Base-by-base conservation (phyloP, 2,329 filamentous ascomycete species). In the Exserohilum rostratum region DNA sequence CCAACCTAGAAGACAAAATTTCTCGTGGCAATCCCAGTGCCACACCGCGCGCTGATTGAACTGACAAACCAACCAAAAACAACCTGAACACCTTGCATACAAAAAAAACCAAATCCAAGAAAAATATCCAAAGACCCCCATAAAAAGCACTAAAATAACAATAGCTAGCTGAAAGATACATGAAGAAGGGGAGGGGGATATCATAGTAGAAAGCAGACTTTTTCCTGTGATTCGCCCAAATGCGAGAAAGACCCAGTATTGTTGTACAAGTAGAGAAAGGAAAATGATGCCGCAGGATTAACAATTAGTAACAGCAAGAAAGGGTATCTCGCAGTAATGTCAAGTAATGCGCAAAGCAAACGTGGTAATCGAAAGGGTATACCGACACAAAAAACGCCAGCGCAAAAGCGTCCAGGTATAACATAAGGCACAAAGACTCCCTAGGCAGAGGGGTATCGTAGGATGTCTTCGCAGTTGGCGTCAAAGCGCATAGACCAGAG, bases 401-500 rank as follows among this genome's bases (percentile, higher is more conserved):
- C 57, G 65, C 63, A 63, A 60, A 64, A 58, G 60, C 63, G 58
- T 65, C 60, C 46, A 51, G 62, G 62, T 52, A 57, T 48, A 59
- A 49, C 48, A 37, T 27, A 43, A 37, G n/a, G 51, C 44, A 18
- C 15, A 38, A 17, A 38, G 53, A 51, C 20, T 55, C 53, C 46
- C 67, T 73, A 74, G 56, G 70, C 70, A 50, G 67, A 67, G 51
- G 83, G 82, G 63, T 81, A 74, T 59, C 81, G 80, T 55, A 98
- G 81, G 65, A 98, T 93, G 25, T 93, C 90, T 69, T 96, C 91
- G 78, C 92, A 96, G 82, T 98, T 97, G 76, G 90, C 91, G 70
- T 97, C 92, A 76, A 97, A 99, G 42, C 93, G 89, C 78, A 96
- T 86, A 75, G 90, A 92, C 91, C 93, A 99, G 31, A 93, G 82